These are phyloP conservation scores for Zygoascus tannicola DNA, from an alignment of 805 yeast genomes.

Conservation along the genomic window DNA sequence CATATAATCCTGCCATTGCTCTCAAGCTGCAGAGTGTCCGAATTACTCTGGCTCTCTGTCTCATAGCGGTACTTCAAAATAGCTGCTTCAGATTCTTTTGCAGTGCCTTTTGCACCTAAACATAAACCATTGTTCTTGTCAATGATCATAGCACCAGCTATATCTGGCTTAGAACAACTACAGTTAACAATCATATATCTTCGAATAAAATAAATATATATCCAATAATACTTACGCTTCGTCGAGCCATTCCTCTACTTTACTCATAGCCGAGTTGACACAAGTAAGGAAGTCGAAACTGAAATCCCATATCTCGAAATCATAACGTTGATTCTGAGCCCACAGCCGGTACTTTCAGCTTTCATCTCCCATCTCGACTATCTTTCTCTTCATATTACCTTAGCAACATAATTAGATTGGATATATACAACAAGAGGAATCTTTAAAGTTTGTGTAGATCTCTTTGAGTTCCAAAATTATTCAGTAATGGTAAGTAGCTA, in stretches of 20 bases:
- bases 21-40: slow-evolving; percentile 4
- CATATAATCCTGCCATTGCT: slow-evolving; percentile 9
- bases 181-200: neutral
- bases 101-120: slow-evolving; percentile 16
- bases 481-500: too few relatives aligned
- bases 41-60: slow-evolving; percentile 2
- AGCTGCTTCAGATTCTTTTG: slow-evolving; percentile 17
- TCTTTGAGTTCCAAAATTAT: too few relatives aligned
- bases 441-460: too few relatives aligned
- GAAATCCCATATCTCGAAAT: too few relatives aligned
- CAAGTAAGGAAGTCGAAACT: neutral
- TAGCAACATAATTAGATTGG: too few relatives aligned
- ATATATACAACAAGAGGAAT: too few relatives aligned
- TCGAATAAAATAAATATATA: neutral
- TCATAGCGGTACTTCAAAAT: slow-evolving; percentile 10
- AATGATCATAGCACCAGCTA: slow-evolving; percentile 16
- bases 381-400: too few relatives aligned
- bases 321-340: too few relatives aligned
- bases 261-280: neutral
- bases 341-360: too few relatives aligned
- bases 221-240: slow-evolving; percentile 9
- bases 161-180: slow-evolving; percentile 9
- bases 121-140: slow-evolving; percentile 16
- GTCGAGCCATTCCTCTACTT: slow-evolving; percentile 13
- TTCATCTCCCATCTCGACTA: too few relatives aligned